These are phyloP conservation scores for Microbotryum saponariae DNA, from an alignment of 1,284 basidiomycete species.

Conservation along the genomic window DNA sequence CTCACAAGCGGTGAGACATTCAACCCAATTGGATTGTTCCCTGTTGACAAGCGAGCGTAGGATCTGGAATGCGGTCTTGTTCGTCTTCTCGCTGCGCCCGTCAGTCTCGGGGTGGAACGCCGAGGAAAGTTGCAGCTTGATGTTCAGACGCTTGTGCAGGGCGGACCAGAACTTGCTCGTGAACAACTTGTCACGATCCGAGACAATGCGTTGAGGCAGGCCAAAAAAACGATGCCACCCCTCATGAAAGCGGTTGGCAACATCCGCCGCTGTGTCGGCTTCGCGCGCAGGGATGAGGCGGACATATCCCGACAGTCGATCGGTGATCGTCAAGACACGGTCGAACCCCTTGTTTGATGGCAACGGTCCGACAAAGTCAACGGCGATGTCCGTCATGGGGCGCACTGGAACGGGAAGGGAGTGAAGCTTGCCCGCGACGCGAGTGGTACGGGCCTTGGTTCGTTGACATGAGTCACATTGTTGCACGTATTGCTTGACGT, in stretches of 20 bases:
- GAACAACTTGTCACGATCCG: constrained; percentile 37
- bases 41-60: constrained; percentile 1
- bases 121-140: constrained; percentile 41
- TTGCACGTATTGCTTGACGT: background rate
- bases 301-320: constrained; percentile 42
- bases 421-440: constrained; percentile 6
- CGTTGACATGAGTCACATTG: constrained; percentile 21
- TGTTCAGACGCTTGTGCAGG: constrained; percentile 27
- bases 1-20: constrained; percentile 5
- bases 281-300: constrained; percentile 39
- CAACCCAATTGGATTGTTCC: constrained; percentile 23
- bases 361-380: too few relatives aligned
- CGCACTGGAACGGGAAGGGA: background rate
- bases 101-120: constrained; percentile 47
- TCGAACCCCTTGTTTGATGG: constrained; percentile 42
- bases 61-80: constrained; percentile 15
- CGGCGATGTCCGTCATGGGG: constrained; percentile 37
- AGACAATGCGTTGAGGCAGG: constrained; percentile 28
- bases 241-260: constrained; percentile 35
- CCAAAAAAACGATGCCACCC: constrained; percentile 43
- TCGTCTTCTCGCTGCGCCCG: constrained; percentile 27
- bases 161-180: constrained; percentile 34
- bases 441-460: constrained; percentile 14
- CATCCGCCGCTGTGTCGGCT: constrained; percentile 17
- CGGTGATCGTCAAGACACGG: constrained; percentile 43